Conservation (phyloP, 192 early-diverging fungal species). For the Backusella mclennaniae region DNA sequence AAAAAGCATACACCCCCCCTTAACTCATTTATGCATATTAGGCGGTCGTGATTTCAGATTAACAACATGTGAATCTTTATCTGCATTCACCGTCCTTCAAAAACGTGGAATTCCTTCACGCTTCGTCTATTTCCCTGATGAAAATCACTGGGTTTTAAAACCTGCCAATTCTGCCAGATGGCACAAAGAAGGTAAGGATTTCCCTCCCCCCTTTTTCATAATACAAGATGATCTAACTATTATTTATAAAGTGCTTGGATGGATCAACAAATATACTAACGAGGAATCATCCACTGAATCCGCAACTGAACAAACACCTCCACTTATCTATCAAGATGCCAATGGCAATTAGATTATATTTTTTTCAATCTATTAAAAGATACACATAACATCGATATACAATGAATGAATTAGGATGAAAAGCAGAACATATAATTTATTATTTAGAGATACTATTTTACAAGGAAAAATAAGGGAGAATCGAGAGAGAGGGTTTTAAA, state of each 20-base stretch:
- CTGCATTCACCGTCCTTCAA: constrained; percentile 74
- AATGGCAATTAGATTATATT: not conserved
- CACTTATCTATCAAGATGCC: not conserved
- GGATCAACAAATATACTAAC: constrained; percentile 18
- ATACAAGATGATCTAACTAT: not conserved
- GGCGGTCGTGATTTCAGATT: constrained; percentile 64
- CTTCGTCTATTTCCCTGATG: constrained; percentile 76
- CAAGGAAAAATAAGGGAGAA: not conserved
- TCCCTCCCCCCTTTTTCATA: no score
- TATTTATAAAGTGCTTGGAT: constrained; percentile 8
- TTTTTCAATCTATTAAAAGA: not conserved
- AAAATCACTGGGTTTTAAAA: constrained; percentile 64
- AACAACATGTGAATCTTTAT: constrained; percentile 65
- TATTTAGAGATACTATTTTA: not conserved
- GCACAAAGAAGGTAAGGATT: constrained; percentile 56
- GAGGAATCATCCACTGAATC: not conserved
- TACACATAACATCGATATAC: no score
- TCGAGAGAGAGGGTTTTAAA: no score
- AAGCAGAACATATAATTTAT: not conserved
- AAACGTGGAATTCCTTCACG: constrained; percentile 66
- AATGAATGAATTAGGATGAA: not conserved
- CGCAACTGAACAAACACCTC: not conserved
- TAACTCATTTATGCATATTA: not conserved
- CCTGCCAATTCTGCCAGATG: constrained; percentile 73
- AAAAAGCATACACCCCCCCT: no score